Conservation (phyloP, 305 asterid species). For the Solanum hybrid region DNA sequence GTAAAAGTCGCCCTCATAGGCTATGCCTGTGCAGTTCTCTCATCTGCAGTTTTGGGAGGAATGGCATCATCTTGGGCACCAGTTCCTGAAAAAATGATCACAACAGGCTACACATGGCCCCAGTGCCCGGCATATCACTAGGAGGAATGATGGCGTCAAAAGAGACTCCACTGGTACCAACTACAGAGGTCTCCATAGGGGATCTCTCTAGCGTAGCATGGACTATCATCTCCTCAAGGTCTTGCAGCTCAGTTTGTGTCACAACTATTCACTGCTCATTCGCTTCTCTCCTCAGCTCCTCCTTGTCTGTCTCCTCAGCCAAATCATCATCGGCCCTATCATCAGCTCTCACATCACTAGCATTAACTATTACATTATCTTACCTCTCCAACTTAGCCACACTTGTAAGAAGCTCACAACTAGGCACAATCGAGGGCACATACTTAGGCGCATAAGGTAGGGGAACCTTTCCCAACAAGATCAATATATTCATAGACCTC, state of each 20-base stretch:
- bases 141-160: background rate
- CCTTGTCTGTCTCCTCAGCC: background rate
- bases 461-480: background rate
- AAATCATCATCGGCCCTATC: background rate
- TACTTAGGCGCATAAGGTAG: background rate
- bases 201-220: background rate
- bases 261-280: too few relatives aligned
- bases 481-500: background rate
- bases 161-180: background rate
- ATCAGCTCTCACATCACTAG: background rate
- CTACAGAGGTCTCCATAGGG: background rate
- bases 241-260: background rate
- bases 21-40: background rate
- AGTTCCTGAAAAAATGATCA: background rate
- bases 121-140: background rate
- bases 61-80: background rate
- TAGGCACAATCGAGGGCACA: background rate
- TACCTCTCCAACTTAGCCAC: background rate
- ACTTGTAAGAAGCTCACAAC: background rate
- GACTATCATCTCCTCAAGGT: background rate
- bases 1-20: background rate
- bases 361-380: background rate
- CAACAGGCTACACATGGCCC: background rate
- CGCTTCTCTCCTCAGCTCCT: background rate
- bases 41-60: background rate